A percentile compares a stretch with the other conserved stretches of the same genome.
These are phyloP conservation scores for Phytophthora melonis DNA, from an alignment of 352 stramenopile genomes.

Conservation along the genomic window DNA sequence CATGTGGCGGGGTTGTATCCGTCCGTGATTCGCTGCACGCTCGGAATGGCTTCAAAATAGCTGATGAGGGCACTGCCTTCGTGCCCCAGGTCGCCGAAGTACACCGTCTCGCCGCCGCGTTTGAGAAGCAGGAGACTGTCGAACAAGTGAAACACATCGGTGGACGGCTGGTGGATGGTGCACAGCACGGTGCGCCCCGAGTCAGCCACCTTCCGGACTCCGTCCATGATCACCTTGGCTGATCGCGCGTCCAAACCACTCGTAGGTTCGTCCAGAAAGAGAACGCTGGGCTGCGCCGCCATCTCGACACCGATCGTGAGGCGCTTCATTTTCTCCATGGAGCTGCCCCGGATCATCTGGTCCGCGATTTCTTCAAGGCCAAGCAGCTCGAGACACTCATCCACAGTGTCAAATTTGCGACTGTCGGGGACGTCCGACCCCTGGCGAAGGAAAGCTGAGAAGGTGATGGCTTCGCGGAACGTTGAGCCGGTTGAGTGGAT, in stretches of 20 bases:
- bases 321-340: conserved; percentile 72
- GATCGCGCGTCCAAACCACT: conserved; percentile 89
- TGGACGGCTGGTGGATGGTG: conserved; percentile 94
- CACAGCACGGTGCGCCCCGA: conserved; percentile 87
- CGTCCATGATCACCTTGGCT: conserved; percentile 89
- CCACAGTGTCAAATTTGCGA: conserved; percentile 63
- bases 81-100: conserved; percentile 55
- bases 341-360: conserved; percentile 65
- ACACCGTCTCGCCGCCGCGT: conserved; percentile 67
- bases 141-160: conserved; percentile 92
- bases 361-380: conserved; percentile 68
- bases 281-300: conserved; percentile 83
- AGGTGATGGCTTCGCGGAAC: conserved; percentile 93
- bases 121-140: conserved; percentile 90
- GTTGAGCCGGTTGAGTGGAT: conserved; percentile 91
- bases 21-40: conserved; percentile 56
- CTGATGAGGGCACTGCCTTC: conserved; percentile 48
- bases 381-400: conserved; percentile 65
- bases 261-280: conserved; percentile 94
- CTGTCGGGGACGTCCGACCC: conserved; percentile 42
- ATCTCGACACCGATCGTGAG: conserved; percentile 93
- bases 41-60: conserved; percentile 79
- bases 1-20: conserved; percentile 80
- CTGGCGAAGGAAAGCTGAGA: conserved; percentile 91
- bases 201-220: conserved; percentile 88